Evolutionary conservation across 768 basidiomycete species (phyloP).

Genomic region (Trametes elegans): DNA sequence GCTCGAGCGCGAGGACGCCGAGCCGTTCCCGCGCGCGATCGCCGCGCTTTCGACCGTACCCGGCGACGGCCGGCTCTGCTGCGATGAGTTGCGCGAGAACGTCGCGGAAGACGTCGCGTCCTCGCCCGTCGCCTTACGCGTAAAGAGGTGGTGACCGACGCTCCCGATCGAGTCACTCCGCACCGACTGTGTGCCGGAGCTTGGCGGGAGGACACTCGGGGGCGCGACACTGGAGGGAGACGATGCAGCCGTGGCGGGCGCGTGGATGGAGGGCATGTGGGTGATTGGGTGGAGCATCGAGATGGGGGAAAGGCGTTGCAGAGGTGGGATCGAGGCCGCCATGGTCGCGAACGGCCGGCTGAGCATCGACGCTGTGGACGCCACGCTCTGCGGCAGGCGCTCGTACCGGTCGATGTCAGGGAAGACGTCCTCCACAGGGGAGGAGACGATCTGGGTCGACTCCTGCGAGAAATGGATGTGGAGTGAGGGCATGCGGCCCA

Average conservation of each 20-base stretch:
- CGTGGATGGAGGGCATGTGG: not conserved
- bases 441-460: slow-evolving; percentile 8
- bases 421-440: not conserved
- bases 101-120: not conserved
- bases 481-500: slow-evolving; percentile 13
- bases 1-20: not conserved
- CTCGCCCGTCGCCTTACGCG: slow-evolving; percentile 12
- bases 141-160: slow-evolving; percentile 11
- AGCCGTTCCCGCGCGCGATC: not conserved
- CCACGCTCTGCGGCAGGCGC: slow-evolving; percentile 1
- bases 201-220: not conserved
- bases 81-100: slow-evolving; percentile 14
- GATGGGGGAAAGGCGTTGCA: slow-evolving; percentile 3
- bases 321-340: too few relatives aligned
- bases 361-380: slow-evolving; percentile 3
- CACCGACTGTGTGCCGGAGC: not conserved
- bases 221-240: too few relatives aligned
- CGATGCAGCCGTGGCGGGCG: not conserved
- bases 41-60: not conserved
- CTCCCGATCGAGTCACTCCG: slow-evolving; percentile 2
- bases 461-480: slow-evolving; percentile 15
- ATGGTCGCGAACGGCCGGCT: slow-evolving; percentile 15
- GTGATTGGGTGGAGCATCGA: not conserved
- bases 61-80: not conserved
- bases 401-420: not conserved